These are phyloP conservation scores for Rhizoclosmatium sp. DNA, from an alignment of 192 early-diverging fungal genomes.

Conservation along the genomic window DNA sequence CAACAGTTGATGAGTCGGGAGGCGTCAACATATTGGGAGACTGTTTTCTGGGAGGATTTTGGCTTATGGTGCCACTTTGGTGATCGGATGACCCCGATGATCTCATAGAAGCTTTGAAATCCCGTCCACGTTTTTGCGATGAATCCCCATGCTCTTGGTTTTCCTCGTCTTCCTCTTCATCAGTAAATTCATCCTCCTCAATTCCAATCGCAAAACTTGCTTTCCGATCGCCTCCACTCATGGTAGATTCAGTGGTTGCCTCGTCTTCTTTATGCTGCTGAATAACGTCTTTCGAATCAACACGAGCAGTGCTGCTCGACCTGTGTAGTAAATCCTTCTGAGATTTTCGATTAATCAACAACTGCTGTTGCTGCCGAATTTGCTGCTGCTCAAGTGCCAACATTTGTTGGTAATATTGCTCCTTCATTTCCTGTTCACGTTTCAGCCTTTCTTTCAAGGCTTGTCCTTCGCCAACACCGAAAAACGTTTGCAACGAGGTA, in stretches of 20 bases:
- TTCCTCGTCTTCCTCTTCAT: conserved; percentile 3
- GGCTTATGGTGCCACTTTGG: neutral
- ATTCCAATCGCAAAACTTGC: conserved; percentile 35
- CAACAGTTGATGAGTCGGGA: no score
- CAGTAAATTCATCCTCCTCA: conserved; percentile 17
- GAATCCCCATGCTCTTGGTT: neutral
- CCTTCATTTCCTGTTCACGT: conserved; percentile 17
- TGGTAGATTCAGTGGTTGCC: neutral
- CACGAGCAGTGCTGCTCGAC: neutral
- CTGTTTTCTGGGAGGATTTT: no score
- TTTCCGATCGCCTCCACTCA: conserved; percentile 10
- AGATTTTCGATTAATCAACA: neutral
- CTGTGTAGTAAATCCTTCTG: neutral
- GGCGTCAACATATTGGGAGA: no score
- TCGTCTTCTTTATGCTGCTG: neutral
- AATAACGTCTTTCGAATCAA: conserved; percentile 5
- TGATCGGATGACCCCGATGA: neutral
- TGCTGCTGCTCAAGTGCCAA: neutral
- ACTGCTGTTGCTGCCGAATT: conserved; percentile 1
- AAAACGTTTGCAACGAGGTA: conserved; percentile 29
- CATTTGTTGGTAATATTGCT: conserved; percentile 17
- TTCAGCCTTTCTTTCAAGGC: conserved; percentile 22
- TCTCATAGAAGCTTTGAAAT: neutral
- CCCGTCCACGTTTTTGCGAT: neutral
- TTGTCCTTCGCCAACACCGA: conserved; percentile 34